phyloP scores from a whole-genome alignment of 305 asterid species.

The Plantago coronopus region DNA sequence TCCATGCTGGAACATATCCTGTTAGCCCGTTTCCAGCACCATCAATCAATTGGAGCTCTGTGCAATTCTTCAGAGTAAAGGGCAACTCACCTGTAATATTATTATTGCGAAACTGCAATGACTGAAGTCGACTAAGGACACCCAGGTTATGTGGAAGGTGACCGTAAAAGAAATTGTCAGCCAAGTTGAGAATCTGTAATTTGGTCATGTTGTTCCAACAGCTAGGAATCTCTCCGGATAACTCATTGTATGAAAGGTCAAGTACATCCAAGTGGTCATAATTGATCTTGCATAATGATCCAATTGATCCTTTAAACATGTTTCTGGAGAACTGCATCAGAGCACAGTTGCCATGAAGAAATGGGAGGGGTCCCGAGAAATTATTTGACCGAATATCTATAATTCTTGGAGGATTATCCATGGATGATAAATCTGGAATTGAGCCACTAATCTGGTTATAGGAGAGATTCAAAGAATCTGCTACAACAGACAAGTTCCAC shows the following conservation, averaged over 20 bases:
- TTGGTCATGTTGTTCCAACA: background rate
- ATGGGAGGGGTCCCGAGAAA: conserved; percentile 19
- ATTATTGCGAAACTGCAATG: background rate
- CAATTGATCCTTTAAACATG: background rate
- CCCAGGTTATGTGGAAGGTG: background rate
- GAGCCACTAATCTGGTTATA: conserved; percentile 25
- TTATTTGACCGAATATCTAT: conserved; percentile 28
- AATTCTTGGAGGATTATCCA: no score
- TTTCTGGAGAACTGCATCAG: background rate
- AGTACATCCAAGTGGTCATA: background rate
- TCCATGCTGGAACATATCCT: background rate
- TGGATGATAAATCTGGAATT: no score
- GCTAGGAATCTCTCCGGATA: conserved; percentile 6
- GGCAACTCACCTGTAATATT: conserved; percentile 6
- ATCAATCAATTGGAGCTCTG: background rate
- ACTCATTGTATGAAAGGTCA: background rate
- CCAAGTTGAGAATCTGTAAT: background rate
- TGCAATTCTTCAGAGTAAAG: background rate
- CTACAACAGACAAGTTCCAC: no score
- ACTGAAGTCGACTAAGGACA: background rate
- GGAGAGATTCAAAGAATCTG: conserved; percentile 29
- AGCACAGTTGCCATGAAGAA: background rate
- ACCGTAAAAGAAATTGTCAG: background rate
- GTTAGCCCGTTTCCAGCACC: background rate
- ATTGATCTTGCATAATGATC: background rate